These are phyloP conservation scores for Beauveria sp. DNA, from an alignment of 2,329 filamentous ascomycete genomes.

Conservation along the genomic window DNA sequence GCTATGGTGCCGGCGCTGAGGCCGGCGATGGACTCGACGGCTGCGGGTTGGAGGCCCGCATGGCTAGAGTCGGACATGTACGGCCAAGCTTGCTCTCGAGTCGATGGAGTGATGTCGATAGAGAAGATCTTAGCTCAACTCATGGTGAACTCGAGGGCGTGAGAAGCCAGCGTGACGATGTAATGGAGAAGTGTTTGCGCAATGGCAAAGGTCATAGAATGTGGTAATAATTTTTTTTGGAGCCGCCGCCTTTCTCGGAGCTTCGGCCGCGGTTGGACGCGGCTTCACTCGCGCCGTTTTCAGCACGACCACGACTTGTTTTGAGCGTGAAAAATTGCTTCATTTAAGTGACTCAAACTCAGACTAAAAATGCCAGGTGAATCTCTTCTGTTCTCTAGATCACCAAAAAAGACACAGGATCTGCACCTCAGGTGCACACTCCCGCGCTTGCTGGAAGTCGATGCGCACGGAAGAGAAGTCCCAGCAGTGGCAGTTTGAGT, in stretches of 20 bases:
- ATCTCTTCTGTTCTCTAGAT: too few relatives aligned
- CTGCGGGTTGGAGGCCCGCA: slow-evolving; percentile 63
- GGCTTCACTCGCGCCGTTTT: background rate
- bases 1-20: slow-evolving; percentile 82
- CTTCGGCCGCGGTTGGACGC: slow-evolving; percentile 3
- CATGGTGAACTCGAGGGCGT: background rate
- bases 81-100: slow-evolving; percentile 13
- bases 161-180: background rate
- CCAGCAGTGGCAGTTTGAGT: background rate
- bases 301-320: background rate
- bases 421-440: too few relatives aligned
- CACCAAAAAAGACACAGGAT: too few relatives aligned
- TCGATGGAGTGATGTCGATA: background rate
- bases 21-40: slow-evolving; percentile 82
- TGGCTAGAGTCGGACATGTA: slow-evolving; percentile 41
- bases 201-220: slow-evolving; percentile 3
- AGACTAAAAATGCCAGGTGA: too few relatives aligned
- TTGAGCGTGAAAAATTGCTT: too few relatives aligned
- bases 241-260: slow-evolving; percentile 1
- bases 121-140: background rate
- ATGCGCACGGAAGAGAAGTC: too few relatives aligned
- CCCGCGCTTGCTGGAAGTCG: too few relatives aligned
- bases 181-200: background rate
- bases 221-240: slow-evolving; percentile 9
- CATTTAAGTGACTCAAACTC: too few relatives aligned